A percentile compares a stretch with the other conserved stretches of the same genome.
Evolutionary conservation across 2,329 filamentous ascomycete genomes (phyloP).

Genomic region (Ceratocystis diversiconidia): DNA sequence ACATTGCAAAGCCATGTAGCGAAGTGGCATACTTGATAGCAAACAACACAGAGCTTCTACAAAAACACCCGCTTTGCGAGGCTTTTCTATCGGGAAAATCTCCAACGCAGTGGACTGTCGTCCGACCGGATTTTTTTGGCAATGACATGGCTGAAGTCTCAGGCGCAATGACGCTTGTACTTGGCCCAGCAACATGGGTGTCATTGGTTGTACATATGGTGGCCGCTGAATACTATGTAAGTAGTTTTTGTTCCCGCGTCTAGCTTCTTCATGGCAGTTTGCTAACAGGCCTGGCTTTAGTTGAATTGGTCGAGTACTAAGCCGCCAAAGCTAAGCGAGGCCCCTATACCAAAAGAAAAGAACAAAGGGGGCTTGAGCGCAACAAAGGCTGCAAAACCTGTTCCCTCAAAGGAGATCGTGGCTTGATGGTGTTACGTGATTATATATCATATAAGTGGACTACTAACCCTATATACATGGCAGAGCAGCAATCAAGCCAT

Average conservation of each 20-base stretch:
- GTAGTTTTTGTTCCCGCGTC: not conserved
- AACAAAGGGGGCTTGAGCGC: not conserved
- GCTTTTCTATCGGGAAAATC: slow-evolving; percentile 3
- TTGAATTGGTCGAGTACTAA: not conserved
- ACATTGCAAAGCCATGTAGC: slow-evolving; percentile 2
- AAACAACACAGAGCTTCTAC: slow-evolving; percentile 2
- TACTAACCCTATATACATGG: not conserved
- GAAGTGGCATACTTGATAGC: slow-evolving; percentile 10
- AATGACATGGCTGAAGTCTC: slow-evolving; percentile 3
- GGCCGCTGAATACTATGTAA: slow-evolving; percentile 9
- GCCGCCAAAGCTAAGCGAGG: not conserved
- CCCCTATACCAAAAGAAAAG: not conserved
- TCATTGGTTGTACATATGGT: slow-evolving; percentile 2
- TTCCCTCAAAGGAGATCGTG: not conserved
- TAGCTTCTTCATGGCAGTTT: not conserved
- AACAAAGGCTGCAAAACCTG: not conserved
- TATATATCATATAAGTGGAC: not conserved
- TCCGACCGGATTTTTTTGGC: not conserved
- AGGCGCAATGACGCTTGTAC: not conserved
- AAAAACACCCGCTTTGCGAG: slow-evolving; percentile 7
- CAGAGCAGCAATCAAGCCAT: not conserved
- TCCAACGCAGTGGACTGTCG: not conserved
- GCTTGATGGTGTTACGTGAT: not conserved
- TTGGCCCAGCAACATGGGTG: slow-evolving; percentile 3
- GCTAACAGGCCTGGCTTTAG: not conserved